A percentile compares a stretch with the other conserved stretches of the same genome.
Conservation (phyloP, 306 rosid species). For the Parietaria judaica region DNA sequence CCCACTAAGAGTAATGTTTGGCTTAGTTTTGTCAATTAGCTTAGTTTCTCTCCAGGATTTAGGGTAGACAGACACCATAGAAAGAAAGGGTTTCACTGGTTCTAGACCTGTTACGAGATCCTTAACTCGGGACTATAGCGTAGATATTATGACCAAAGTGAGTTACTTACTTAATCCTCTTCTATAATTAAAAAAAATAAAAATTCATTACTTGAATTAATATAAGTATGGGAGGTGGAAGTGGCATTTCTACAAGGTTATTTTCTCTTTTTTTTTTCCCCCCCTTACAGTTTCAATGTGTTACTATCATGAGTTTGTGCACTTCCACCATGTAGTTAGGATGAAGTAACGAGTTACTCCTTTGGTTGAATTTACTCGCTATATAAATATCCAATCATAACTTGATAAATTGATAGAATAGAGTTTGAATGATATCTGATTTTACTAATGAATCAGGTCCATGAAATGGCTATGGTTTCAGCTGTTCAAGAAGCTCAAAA, state of each 20-base stretch:
- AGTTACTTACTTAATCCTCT: background rate
- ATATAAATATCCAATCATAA: background rate
- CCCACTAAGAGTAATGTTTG: too few relatives aligned
- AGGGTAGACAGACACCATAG: too few relatives aligned
- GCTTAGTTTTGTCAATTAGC: too few relatives aligned
- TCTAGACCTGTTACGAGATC: background rate
- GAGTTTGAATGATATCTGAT: slow-evolving; percentile 16
- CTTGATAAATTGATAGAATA: background rate
- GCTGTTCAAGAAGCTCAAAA: slow-evolving; percentile 97
- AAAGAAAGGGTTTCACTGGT: background rate
- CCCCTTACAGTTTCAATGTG: too few relatives aligned
- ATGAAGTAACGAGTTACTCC: background rate
- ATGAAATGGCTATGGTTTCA: slow-evolving; percentile 95
- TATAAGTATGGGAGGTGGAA: background rate
- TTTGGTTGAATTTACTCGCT: background rate
- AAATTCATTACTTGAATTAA: background rate
- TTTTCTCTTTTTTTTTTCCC: background rate
- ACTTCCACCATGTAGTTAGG: background rate
- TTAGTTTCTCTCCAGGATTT: too few relatives aligned
- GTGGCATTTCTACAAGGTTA: background rate
- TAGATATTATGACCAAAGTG: background rate
- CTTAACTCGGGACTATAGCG: too few relatives aligned
- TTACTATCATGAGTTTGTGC: too few relatives aligned
- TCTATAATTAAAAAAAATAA: too few relatives aligned
- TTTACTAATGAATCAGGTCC: slow-evolving; percentile 49